Evolutionary conservation across 306 rosid genomes (phyloP), one percentile per base, ranked within the genome.

Genomic region (apple (Malus domestica)): DNA sequence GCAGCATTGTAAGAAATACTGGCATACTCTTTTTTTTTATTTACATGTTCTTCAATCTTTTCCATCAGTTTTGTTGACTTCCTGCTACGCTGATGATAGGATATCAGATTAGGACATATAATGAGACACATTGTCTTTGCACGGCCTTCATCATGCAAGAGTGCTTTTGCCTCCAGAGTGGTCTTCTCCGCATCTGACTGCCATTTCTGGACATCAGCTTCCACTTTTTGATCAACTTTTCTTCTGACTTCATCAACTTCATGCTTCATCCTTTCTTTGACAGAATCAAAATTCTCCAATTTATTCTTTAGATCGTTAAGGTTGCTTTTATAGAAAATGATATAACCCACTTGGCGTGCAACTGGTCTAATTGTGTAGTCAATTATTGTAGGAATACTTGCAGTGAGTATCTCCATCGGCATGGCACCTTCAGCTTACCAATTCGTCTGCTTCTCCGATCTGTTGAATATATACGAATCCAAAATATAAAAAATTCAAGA

Each of bases 281-380:
- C 19, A 5, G 62, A 65, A 0, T 3, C 10, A 7, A 84, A 65
- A 6, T 58, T 20, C 46, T 27, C 19, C 8, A 63, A 33, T 69
- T 49, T 58, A 32, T 9, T 70, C 12, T 9, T 51, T 3, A 84
- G 78, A 65, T 63, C 13, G 0, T 30, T 9, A 38, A 79, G 30
- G 52, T 79, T 72, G 78, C 30, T 72, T 44, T n/a, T 68, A 18
- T 66, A 80, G 38, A 44, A 30, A 8, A 76, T 8, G 1, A 83
- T 4, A 68, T 76, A 79, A 38, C 80, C 51, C 63, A 79, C 64
- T 42, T 76, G 76, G 32, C 78, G 67, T 62, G 13, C 62, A 70
- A 74, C 14, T 1, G 80, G 83, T 20, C 27, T 70, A 19, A 75
- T 10, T 4, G 67, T 46, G 29, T 62, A 83, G 6, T 72, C 75